Base-by-base conservation (phyloP, 1,284 basidiomycete genomes). In the Chiua sp. region DNA sequence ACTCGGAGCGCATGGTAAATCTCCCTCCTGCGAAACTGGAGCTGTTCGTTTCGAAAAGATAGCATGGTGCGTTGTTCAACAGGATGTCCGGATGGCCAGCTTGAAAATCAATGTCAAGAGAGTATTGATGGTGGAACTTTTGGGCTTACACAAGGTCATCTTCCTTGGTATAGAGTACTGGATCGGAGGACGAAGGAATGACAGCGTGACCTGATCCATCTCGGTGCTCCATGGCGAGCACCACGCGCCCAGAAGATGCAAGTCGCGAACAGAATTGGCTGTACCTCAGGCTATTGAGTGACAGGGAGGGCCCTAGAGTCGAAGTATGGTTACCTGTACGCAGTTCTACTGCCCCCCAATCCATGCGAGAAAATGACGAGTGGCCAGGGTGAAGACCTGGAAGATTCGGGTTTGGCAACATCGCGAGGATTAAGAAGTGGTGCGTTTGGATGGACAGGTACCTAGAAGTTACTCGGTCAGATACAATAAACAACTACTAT, bases 321-420 rank as follows among this genome's bases (percentile, higher is more conserved):
- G 48, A 42, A 30, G 26, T 11, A n/a, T 5, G 22, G 69, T 44
- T 60, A 86, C 87, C 85, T 90, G 71, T 93, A 94, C 1, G 86
- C 84, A 1, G 85, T 90, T 26, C 86, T 78, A 47, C 83, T 86
- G 1, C 92, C 92, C n/a, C 85, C 88, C 15, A 94, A 80, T 22
- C 93, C 92, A 76, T 94, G 92, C 20, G 89, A 92, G 75, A 93
- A 93, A 50, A 93, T 82, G 33, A 92, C 83, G 18, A 94, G 79
- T 1, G 91, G 90, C 85, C 89, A 91, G 47, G 80, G 77, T 44
- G 72, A 70, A 30, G 60, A 50, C 55, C 61, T 61, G 47, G 63
- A 56, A 18, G 53, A 55, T 47, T 52, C 53, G 7, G 47, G n/a
- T 53, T 33, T 53, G 3, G 23, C 7, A 32, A 46, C 44, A n/a